A percentile compares a stretch with the other conserved stretches of the same genome.
These are phyloP conservation scores for Alternaria brassicae DNA, from an alignment of 2,329 filamentous ascomycete species.

Conservation along the genomic window DNA sequence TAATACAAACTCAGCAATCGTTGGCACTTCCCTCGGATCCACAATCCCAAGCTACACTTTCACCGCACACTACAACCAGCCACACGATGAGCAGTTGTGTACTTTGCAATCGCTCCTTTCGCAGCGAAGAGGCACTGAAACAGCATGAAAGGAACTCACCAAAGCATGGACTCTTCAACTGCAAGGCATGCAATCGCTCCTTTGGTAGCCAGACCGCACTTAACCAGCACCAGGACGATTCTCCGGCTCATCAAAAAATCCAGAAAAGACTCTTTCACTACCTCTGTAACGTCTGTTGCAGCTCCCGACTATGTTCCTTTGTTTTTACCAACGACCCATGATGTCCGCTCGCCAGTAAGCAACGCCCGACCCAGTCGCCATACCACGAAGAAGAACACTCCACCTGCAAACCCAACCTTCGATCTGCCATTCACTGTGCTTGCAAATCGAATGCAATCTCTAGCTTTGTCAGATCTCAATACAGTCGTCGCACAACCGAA, in stretches of 20 bases:
- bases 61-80: background rate
- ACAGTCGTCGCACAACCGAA: background rate
- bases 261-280: background rate
- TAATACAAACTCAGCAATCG: background rate
- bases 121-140: slow-evolving; percentile 1
- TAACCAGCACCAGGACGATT: slow-evolving; percentile 9
- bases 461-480: background rate
- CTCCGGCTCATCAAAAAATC: slow-evolving; percentile 3
- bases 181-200: slow-evolving; percentile 7
- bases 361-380: background rate
- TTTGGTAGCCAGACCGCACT: slow-evolving; percentile 8
- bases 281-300: background rate
- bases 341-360: background rate
- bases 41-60: background rate
- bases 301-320: background rate
- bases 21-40: background rate
- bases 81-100: background rate
- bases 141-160: slow-evolving; percentile 5
- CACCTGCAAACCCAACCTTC: background rate
- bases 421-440: background rate
- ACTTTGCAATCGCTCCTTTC: slow-evolving; percentile 6
- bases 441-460: background rate
- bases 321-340: background rate
- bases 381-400: background rate
- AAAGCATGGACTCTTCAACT: slow-evolving; percentile 5